These are phyloP conservation scores for Bjerkandera adusta DNA, from an alignment of 1,284 basidiomycete species.

Conservation along the genomic window DNA sequence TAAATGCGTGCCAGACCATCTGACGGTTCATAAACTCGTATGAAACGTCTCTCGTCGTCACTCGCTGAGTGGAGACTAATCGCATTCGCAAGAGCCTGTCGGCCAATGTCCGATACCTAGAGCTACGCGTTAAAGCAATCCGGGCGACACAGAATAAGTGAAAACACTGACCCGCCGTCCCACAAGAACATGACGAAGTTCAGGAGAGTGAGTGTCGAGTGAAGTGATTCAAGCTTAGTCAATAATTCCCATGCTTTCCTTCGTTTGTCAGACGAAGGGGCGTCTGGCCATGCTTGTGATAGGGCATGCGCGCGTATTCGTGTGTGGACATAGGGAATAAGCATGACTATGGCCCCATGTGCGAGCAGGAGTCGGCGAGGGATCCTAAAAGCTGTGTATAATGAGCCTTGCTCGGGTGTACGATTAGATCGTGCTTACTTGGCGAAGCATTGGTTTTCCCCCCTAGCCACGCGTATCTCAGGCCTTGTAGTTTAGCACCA, in stretches of 20 bases:
- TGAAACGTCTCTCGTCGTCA: conserved; percentile 83
- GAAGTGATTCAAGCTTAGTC: conserved; percentile 63
- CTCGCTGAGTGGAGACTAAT: conserved; percentile 72
- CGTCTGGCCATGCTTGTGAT: conserved; percentile 87
- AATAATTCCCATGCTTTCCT: conserved; percentile 78
- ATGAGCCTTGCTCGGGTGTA: not conserved
- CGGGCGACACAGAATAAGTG: conserved; percentile 6
- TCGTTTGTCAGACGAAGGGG: conserved; percentile 73
- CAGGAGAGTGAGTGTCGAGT: conserved; percentile 59
- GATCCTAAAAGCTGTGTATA: conserved; percentile 45
- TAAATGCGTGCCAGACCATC: conserved; percentile 99
- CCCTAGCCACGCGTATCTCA: conserved; percentile 50
- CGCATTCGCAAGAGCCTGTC: conserved; percentile 83
- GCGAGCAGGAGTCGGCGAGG: conserved; percentile 58
- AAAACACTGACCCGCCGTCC: conserved; percentile 70
- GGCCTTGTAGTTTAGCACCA: conserved; percentile 88
- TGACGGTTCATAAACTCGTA: conserved; percentile 99
- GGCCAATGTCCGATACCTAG: conserved; percentile 86
- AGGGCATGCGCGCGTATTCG: conserved; percentile 77
- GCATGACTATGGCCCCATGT: conserved; percentile 74
- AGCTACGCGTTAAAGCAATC: conserved; percentile 3
- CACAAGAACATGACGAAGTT: conserved; percentile 87
- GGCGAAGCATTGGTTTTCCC: not conserved
- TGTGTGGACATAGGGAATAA: conserved; percentile 78
- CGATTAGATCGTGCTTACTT: conserved; percentile 6